Evolutionary conservation across 2,329 filamentous ascomycete genomes (phyloP).

Genomic region (Rhynchosporium secalis): DNA sequence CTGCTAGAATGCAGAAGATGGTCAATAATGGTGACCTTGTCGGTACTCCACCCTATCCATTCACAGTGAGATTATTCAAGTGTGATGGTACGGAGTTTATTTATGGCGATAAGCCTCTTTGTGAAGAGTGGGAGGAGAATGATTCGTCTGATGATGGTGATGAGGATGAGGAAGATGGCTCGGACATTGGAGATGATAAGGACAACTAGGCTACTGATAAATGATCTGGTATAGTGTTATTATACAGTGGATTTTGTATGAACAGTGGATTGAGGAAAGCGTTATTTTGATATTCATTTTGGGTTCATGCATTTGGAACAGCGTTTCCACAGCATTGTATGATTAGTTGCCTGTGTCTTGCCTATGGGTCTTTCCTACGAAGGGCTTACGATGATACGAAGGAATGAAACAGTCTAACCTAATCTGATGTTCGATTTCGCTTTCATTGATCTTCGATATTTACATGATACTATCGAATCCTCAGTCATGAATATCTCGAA

Average conservation of each 20-base stretch:
- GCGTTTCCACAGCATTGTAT: neutral
- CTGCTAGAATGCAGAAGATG: no score
- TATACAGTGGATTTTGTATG: neutral
- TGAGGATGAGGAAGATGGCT: neutral
- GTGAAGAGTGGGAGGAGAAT: neutral
- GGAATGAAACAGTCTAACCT: neutral
- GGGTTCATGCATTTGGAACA: neutral
- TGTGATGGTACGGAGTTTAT: no score
- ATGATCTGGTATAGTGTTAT: neutral
- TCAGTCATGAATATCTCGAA: neutral
- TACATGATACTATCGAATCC: neutral
- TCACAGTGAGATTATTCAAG: no score
- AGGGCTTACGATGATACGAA: neutral
- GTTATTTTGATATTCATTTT: neutral
- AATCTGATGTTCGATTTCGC: neutral
- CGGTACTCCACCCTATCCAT: no score
- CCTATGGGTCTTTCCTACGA: neutral
- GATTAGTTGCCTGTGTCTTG: constrained; percentile 2
- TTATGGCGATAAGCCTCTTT: no score
- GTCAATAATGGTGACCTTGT: no score
- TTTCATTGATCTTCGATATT: neutral
- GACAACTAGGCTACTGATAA: neutral
- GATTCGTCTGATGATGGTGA: neutral
- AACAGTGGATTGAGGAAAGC: neutral
- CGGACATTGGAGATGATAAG: neutral